These are phyloP conservation scores for Penicillium brasilianum DNA, from an alignment of 2,329 filamentous ascomycete species.

Conservation along the genomic window DNA sequence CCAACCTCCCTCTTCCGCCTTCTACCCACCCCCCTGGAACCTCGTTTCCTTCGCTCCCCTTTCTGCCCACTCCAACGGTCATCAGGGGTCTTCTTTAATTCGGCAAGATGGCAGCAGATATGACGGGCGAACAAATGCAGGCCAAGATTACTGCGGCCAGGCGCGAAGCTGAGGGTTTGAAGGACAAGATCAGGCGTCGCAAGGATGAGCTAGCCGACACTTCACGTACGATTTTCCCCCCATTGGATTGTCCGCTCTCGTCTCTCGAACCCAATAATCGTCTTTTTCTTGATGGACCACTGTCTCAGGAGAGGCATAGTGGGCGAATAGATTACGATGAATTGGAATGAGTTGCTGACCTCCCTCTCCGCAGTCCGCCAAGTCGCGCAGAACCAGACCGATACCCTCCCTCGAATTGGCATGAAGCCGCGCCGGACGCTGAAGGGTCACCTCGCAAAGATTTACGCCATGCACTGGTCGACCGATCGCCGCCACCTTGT, in stretches of 20 bases:
- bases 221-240: conserved; percentile 72
- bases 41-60: conserved; percentile 15
- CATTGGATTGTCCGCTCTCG: conserved; percentile 17
- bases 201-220: conserved; percentile 99
- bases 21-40: conserved; percentile 17
- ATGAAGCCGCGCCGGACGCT: conserved; percentile 98
- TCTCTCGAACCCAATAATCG: background rate
- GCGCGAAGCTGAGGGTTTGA: conserved; percentile 95
- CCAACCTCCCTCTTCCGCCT: conserved; percentile 16
- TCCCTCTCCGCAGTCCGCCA: conserved; percentile 71
- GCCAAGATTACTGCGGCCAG: conserved; percentile 89
- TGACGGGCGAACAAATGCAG: conserved; percentile 72
- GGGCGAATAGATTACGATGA: background rate
- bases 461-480: conserved; percentile 99
- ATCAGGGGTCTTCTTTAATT: conserved; percentile 33
- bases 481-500: conserved; percentile 96
- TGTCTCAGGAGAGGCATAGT: background rate
- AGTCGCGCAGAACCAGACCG: conserved; percentile 90
- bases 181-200: conserved; percentile 99
- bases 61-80: conserved; percentile 13
- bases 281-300: background rate
- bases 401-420: conserved; percentile 86
- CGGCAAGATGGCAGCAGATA: conserved; percentile 53
- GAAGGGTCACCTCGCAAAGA: conserved; percentile 98
- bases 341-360: conserved; percentile 34